Conservation (phyloP, 768 basidiomycete genomes). For the Rickenella mellea region DNA sequence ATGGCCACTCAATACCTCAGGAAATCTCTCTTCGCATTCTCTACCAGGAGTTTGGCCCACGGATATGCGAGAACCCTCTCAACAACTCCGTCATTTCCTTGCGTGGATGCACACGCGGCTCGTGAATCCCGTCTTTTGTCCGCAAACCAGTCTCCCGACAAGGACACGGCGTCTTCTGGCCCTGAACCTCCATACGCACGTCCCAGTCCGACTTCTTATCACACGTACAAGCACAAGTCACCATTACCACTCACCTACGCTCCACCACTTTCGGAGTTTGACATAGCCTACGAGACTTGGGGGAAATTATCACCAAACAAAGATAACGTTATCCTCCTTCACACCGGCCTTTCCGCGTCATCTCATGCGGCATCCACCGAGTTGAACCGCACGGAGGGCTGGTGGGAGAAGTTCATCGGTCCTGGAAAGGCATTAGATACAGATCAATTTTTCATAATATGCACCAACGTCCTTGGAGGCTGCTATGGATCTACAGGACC, state of each 20-base stretch:
- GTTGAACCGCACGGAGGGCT: slow-evolving; percentile 73
- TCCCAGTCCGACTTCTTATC: slow-evolving; percentile 67
- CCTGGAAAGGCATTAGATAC: slow-evolving; percentile 93
- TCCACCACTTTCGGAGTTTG: slow-evolving; percentile 52
- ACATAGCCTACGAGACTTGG: slow-evolving; percentile 98
- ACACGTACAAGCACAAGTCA: slow-evolving; percentile 47
- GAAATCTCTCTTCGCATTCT: neutral
- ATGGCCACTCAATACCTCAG: slow-evolving; percentile 1
- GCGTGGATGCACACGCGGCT: slow-evolving; percentile 74
- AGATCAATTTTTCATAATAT: slow-evolving; percentile 83
- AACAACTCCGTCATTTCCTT: slow-evolving; percentile 41
- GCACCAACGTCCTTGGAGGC: slow-evolving; percentile 93
- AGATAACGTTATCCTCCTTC: slow-evolving; percentile 89
- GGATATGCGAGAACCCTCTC: slow-evolving; percentile 3
- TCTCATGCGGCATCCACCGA: slow-evolving; percentile 86
- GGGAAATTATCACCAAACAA: slow-evolving; percentile 68
- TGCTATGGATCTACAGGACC: slow-evolving; percentile 98
- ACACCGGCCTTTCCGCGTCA: slow-evolving; percentile 92
- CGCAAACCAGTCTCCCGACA: slow-evolving; percentile 13
- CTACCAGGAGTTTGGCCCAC: slow-evolving; percentile 7
- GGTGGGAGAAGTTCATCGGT: slow-evolving; percentile 99
- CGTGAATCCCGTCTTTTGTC: slow-evolving; percentile 49
- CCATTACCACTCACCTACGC: slow-evolving; percentile 65
- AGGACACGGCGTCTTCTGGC: slow-evolving; percentile 35
- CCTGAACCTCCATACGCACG: slow-evolving; percentile 80